Percentiles rank a stretch among this genome's conserved stretches.
These are phyloP conservation scores for Russula ochroleuca DNA, from an alignment of 768 basidiomycete genomes.

Conservation along the genomic window DNA sequence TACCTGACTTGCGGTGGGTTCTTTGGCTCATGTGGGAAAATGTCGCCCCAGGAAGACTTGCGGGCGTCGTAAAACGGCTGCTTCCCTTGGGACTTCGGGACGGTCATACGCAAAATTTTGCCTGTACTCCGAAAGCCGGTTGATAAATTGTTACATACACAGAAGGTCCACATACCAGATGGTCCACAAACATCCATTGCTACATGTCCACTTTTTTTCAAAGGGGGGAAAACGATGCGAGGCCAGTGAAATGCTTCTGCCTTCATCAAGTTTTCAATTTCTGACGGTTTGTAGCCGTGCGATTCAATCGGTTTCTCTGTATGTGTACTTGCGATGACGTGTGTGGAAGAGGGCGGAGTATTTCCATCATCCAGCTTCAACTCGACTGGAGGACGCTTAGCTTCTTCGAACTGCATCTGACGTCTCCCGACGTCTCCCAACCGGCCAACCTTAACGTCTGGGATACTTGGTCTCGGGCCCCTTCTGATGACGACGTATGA, in stretches of 20 bases:
- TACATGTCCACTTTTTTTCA: constrained; percentile 89
- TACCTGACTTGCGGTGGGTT: constrained; percentile 63
- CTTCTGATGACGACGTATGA: constrained; percentile 87
- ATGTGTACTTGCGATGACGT: not conserved
- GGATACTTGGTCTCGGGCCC: constrained; percentile 56
- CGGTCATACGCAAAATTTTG: constrained; percentile 85
- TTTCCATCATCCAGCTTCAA: constrained; percentile 29
- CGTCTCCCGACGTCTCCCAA: constrained; percentile 51
- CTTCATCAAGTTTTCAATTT: constrained; percentile 54
- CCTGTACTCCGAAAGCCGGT: constrained; percentile 43
- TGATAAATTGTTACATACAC: constrained; percentile 6
- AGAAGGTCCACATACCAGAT: constrained; percentile 52
- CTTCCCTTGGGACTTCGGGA: constrained; percentile 93
- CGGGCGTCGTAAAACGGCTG: constrained; percentile 93
- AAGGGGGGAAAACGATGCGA: constrained; percentile 83
- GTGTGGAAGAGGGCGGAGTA: not conserved
- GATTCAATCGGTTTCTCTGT: constrained; percentile 4
- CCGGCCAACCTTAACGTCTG: constrained; percentile 43
- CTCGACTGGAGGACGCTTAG: constrained; percentile 25
- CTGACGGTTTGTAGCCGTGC: constrained; percentile 29
- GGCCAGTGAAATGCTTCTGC: constrained; percentile 85
- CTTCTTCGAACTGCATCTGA: constrained; percentile 38
- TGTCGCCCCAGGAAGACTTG: constrained; percentile 90
- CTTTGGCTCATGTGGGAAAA: constrained; percentile 88
- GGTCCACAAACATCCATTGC: constrained; percentile 84